Base-by-base conservation (phyloP, 1,139 yeast genomes). In the Saccharomycopsis hybrid region DNA sequence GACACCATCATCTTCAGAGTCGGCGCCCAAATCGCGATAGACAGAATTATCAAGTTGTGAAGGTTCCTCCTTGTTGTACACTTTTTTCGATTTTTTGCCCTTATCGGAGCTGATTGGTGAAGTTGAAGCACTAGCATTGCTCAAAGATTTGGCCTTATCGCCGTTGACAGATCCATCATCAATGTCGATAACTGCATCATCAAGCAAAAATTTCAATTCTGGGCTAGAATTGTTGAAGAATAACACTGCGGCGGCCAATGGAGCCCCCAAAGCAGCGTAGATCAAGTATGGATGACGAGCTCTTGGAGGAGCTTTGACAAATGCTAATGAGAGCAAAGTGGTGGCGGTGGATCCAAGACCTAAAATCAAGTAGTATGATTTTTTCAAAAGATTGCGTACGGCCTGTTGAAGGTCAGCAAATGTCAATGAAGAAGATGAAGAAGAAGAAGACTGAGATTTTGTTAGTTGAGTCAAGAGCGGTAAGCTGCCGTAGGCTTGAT, bases 41-140 rank as follows among this genome's bases (percentile, higher is more conserved):
- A 52, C 56, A 28, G 56, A 53, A 40, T 49, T 49, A 36, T 53
- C 56, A 29, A 53, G 50, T 32, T 51, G 54, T 5, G 56, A 53
- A 25, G 48, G 49, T 43, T 53, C 56, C 31, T 51, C 53, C 8
- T 39, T 44, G 11, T n/a, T 49, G 8, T 24, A 38, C 5, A 24
- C 13, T n/a, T 41, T 44, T n/a, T 36, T 27, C n/a, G 46, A n/a
- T 13, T 43, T 47, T 29, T 45, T 48, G 24, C 42, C 49, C 28
- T 41, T 39, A 9, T 28, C 18, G 5, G 43, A 28, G 29, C 33
- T 41, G 24, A 7, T 41, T 28, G 49, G n/a, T n/a, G 46, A 33
- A 28, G 39, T 24, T 7, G 48, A 29, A 11, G 41, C 25, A 32
- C 33, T 4, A 33, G 41, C 44, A 13, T 35, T 24, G 4, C 35